Evolutionary conservation across 2,329 filamentous ascomycete species (phyloP).

Genomic region (Botrytis medusae): DNA sequence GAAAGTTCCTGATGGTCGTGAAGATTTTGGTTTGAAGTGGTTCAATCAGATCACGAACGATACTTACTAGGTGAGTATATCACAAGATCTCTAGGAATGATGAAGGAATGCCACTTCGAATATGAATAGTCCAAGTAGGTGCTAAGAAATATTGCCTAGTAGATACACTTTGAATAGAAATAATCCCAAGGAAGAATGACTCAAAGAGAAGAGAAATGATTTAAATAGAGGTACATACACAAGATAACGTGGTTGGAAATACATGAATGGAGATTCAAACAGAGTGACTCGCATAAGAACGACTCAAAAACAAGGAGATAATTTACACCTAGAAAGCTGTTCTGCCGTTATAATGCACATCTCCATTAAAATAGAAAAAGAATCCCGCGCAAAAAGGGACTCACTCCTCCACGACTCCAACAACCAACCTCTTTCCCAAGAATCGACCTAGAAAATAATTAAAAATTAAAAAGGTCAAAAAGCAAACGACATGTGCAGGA

Average conservation of each 20-base stretch:
- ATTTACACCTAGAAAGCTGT: background rate
- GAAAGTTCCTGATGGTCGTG: no score
- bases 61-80: background rate
- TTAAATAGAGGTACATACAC: no score
- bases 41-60: background rate
- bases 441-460: background rate
- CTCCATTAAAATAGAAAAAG: background rate
- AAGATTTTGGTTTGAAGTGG: no score
- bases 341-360: background rate
- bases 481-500: constrained; percentile 22
- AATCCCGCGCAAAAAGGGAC: background rate
- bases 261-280: no score
- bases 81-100: background rate
- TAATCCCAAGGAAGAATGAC: background rate
- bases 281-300: no score
- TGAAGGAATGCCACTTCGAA: background rate
- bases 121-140: background rate
- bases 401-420: background rate
- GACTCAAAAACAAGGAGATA: background rate
- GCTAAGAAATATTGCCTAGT: background rate
- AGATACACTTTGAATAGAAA: background rate
- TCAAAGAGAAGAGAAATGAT: no score
- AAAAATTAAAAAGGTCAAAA: background rate
- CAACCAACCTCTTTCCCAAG: background rate
- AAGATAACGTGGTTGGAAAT: no score